A percentile compares a stretch with the other conserved stretches of the same genome.
These are phyloP conservation scores for Syzygium malaccense DNA, from an alignment of 441 rosid genomes.

Conservation along the genomic window DNA sequence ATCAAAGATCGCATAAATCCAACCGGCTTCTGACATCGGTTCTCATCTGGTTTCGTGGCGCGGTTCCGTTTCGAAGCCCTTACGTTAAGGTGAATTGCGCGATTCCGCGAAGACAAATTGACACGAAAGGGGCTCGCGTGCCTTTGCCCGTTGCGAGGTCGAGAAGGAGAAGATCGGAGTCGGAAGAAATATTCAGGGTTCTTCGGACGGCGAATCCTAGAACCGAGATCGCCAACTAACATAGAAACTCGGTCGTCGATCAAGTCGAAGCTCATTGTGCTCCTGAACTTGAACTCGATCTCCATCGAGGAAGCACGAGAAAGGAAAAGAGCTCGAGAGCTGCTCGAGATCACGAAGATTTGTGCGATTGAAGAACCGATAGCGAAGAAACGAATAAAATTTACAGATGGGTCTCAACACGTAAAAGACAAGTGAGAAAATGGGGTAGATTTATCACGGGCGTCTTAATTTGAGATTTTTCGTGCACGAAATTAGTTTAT, in stretches of 20 bases:
- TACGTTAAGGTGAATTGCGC: too few species aligned
- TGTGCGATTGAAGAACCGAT: neutral
- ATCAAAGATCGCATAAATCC: neutral
- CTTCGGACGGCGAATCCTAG: slow-evolving; percentile 20
- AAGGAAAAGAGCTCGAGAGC: neutral
- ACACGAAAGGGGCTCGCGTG: neutral
- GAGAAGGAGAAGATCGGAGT: slow-evolving; percentile 31
- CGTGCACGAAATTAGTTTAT: accelerated
- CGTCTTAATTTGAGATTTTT: neutral
- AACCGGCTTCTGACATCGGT: neutral
- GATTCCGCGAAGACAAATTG: neutral
- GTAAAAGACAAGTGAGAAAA: neutral
- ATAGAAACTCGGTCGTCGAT: slow-evolving; percentile 20
- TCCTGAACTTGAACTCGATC: slow-evolving; percentile 34
- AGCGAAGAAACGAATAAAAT: neutral
- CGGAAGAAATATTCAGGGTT: slow-evolving; percentile 26
- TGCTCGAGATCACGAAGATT: neutral
- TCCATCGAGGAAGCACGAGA: slow-evolving; percentile 6
- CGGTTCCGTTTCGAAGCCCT: neutral
- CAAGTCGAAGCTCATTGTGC: slow-evolving; percentile 28
- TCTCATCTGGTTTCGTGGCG: neutral
- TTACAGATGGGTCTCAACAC: neutral
- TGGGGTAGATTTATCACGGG: accelerated
- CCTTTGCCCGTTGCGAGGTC: slow-evolving; percentile 31
- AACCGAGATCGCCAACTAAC: slow-evolving; percentile 30